phyloP scores from a whole-genome alignment of 352 stramenopile species.

The Phytophthora niederhauseri region DNA sequence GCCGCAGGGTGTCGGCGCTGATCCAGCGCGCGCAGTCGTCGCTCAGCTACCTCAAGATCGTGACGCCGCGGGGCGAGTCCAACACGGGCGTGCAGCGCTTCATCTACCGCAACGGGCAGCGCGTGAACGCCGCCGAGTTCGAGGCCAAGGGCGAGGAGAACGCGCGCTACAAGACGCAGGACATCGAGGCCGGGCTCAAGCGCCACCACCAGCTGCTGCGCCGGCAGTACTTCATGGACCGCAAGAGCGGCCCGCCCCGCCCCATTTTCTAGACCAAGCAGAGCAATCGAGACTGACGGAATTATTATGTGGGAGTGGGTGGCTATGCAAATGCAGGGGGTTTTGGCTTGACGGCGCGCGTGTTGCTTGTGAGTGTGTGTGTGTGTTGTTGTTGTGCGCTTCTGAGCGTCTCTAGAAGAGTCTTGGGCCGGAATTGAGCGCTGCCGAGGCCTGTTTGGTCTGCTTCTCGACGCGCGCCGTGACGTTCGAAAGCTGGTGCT shows the following conservation, averaged over 20 bases:
- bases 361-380: neutral
- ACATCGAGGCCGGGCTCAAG: slow-evolving; percentile 72
- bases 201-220: slow-evolving; percentile 81
- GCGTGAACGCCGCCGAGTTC: slow-evolving; percentile 51
- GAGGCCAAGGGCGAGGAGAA: slow-evolving; percentile 57
- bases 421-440: slow-evolving; percentile 41
- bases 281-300: neutral
- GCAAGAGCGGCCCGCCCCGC: slow-evolving; percentile 50
- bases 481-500: slow-evolving; percentile 66
- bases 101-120: slow-evolving; percentile 85
- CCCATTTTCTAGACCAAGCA: slow-evolving; percentile 45
- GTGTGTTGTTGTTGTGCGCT: neutral
- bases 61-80: slow-evolving; percentile 68
- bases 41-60: slow-evolving; percentile 87
- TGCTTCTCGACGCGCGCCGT: slow-evolving; percentile 74
- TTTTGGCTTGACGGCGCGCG: neutral
- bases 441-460: slow-evolving; percentile 63
- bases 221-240: slow-evolving; percentile 90
- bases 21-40: slow-evolving; percentile 83
- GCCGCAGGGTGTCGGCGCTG: slow-evolving; percentile 60
- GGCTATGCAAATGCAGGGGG: slow-evolving; percentile 4
- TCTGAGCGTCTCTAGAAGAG: slow-evolving; percentile 39
- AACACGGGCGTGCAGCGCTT: slow-evolving; percentile 77
- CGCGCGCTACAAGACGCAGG: slow-evolving; percentile 71
- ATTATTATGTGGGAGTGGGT: neutral